Base-by-base conservation (phyloP, 306 rosid genomes). In the Castanopsis chinensis region DNA sequence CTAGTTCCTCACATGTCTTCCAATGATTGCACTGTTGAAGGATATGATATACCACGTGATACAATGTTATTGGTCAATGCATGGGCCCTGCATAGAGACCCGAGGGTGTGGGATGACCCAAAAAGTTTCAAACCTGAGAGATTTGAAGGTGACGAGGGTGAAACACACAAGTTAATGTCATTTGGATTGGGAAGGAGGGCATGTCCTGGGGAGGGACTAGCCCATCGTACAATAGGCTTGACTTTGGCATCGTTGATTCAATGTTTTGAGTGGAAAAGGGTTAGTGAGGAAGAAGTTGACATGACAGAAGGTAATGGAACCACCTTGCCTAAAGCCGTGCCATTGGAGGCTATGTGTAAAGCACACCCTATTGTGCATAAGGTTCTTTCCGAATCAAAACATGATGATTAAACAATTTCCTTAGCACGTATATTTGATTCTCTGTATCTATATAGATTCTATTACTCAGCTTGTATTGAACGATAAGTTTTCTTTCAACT, bases 211-310 rank as follows among this genome's bases (percentile, higher is more conserved):
- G 67, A 28, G 5, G 32, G 67, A 4, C 67, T 59, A 10, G 33
- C 67, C 5, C 33, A 23, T 8, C 67, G 33, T 2, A 23, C 21
- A 27, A 4, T 59, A 5, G 33, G 67, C 30, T 59, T 86, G 30
- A 49, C 84, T 43, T 68, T 86, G 51, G 89, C 76, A 20, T 78
- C 87, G 3, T 20, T 83, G 65, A 83, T 86, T 61, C 89, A 83
- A 19, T 80, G 87, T 65, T 86, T 78, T n/a, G 89, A 86, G 60
- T 86, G 89, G 89, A 81, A 83, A 58, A 86, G 81, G 33, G 21
- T 63, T 1, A 53, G 58, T 5, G 52, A 74, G 20, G 65, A 77
- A 8, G 78, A 80, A 18, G 54, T 86, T 27, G 89, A 86, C 6
- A 83, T 86, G 89, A 2, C 25, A 0, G 89, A 86, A 58, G 87